Conservation (phyloP, 148 eudicot genomes). For the Spergularia bocconei region DNA sequence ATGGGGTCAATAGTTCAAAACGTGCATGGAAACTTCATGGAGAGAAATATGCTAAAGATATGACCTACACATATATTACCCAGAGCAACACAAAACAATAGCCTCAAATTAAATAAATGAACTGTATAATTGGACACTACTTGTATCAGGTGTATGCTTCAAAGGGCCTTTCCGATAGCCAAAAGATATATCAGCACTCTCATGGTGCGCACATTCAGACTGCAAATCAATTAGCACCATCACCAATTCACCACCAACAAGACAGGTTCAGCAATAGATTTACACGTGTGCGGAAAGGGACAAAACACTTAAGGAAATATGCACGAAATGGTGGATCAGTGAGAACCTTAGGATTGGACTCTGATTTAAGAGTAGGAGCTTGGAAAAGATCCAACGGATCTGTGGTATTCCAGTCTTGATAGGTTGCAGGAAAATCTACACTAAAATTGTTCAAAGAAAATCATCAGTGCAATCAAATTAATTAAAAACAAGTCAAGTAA, state of each 20-base stretch:
- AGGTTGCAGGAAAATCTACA: constrained; percentile 83
- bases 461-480: constrained; percentile 19
- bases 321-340: background rate
- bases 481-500: background rate
- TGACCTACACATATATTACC: background rate
- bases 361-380: constrained; percentile 74
- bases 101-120: background rate
- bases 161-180: too few species aligned
- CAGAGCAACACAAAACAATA: background rate
- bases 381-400: constrained; percentile 80
- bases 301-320: background rate
- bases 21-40: background rate
- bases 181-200: background rate
- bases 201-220: background rate
- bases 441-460: constrained; percentile 43
- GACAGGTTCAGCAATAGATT: background rate
- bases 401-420: constrained; percentile 81
- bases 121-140: background rate
- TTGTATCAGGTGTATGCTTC: too few species aligned
- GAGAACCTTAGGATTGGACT: constrained; percentile 88
- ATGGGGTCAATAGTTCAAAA: background rate
- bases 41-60: background rate
- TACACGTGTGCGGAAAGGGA: background rate
- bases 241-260: background rate
- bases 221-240: constrained; percentile 1